Evolutionary conservation across 495 filamentous ascomycete genomes (phyloP), one percentile per base, ranked within the genome.

Genomic region (Xanthoparmelia taractica): DNA sequence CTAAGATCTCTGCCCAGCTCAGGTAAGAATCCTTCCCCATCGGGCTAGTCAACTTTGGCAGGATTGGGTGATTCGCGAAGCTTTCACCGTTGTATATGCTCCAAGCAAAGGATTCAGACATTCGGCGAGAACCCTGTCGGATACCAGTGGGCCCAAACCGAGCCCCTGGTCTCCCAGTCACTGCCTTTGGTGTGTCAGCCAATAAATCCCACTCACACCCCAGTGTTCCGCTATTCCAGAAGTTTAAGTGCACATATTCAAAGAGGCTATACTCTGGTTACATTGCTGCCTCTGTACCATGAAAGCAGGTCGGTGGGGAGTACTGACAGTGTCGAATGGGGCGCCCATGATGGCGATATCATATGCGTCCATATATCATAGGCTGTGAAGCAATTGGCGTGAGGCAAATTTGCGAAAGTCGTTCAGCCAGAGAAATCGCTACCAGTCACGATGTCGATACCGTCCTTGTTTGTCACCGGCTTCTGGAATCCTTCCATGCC

Each of bases 71-170:
- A 47, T n/a, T 18, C 47, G 34, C 34, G 36, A 34, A 27, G 27
- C 17, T 43, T 50, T 64, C 45, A 71, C 76, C 74, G 4, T 76
- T 79, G 59, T 81, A 77, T 23, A 80, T 73, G 63, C 63, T 73
- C 69, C 71, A 81, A 6, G 68, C 78, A 40, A 60, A 56, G 2
- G 66, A 65, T 1, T 74, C 40, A 45, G 47, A 36, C 18, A 80
- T 77, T 33, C 79, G 68, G 48, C 74, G 69, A 6, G 78, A 79
- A 3, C 78, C 80, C 34, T 71, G 70, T 33, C 80, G 76, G 58
- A 82, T 81, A 20, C 78, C 80, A 47, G 65, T 65, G 2, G 80
- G 80, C 17, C 80, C 80, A 63, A 74, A 83, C 12, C 80, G 17
- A 76, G 34, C 59, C 20, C 59, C 47, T 55, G 59, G 80, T 37